phyloP scores from a whole-genome alignment of 495 filamentous ascomycete genomes.

The Penicillium lividum region DNA sequence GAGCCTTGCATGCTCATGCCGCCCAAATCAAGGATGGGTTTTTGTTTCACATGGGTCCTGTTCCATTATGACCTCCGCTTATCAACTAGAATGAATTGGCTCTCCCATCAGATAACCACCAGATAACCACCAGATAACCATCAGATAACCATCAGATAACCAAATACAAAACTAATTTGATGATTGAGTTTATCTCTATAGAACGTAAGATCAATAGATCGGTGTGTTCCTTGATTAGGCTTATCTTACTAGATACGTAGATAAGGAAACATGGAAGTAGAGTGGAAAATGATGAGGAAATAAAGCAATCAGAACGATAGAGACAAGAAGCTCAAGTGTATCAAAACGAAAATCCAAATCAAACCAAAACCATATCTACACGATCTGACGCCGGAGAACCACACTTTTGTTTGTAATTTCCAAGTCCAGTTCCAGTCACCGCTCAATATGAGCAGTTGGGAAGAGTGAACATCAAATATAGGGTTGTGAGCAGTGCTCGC shows the following conservation, averaged over 20 bases:
- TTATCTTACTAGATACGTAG: constrained; percentile 5
- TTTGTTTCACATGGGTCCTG: constrained; percentile 9
- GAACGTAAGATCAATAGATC: neutral
- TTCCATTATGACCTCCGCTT: constrained; percentile 9
- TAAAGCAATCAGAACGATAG: constrained; percentile 11
- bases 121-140: constrained; percentile 7
- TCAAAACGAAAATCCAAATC: constrained; percentile 16
- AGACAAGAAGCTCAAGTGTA: constrained; percentile 31
- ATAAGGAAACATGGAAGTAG: constrained; percentile 8
- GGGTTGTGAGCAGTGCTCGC: neutral
- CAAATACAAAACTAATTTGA: constrained; percentile 16
- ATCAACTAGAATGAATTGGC: constrained; percentile 26
- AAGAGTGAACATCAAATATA: constrained; percentile 13
- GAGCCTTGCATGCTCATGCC: constrained; percentile 22
- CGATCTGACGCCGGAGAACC: constrained; percentile 34
- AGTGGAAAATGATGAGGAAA: constrained; percentile 14
- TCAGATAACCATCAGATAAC: constrained; percentile 1
- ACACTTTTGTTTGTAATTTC: constrained; percentile 27
- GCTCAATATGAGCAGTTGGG: constrained; percentile 9
- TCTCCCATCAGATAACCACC: neutral
- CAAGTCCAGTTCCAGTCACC: constrained; percentile 23
- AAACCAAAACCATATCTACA: constrained; percentile 33
- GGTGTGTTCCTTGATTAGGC: neutral
- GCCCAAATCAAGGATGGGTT: constrained; percentile 19
- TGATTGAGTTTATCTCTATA: neutral